Conservation (phyloP, 2,329 filamentous ascomycete species). For the Metarhizium anisopliae region DNA sequence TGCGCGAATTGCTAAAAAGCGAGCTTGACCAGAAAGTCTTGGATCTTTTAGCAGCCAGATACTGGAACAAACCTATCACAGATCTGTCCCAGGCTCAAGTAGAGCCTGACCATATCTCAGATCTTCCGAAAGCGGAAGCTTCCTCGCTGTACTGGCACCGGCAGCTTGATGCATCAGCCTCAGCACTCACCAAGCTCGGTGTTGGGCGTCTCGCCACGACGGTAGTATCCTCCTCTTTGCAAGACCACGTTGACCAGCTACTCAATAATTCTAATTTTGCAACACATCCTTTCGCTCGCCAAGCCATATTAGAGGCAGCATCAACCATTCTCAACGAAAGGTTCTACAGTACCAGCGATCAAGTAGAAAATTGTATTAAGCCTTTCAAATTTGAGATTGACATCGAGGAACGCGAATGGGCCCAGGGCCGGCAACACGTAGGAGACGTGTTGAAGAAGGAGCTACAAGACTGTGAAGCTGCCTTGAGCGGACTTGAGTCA, state of each 20-base stretch:
- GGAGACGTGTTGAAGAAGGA: slow-evolving; percentile 77
- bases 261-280: slow-evolving; percentile 76
- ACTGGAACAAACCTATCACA: slow-evolving; percentile 95
- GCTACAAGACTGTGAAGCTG: slow-evolving; percentile 71
- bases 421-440: slow-evolving; percentile 74
- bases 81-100: slow-evolving; percentile 59
- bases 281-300: slow-evolving; percentile 81
- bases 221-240: slow-evolving; percentile 81
- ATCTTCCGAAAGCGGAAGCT: slow-evolving; percentile 76
- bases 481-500: slow-evolving; percentile 66
- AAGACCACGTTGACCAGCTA: slow-evolving; percentile 71
- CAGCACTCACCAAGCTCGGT: slow-evolving; percentile 84
- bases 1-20: slow-evolving; percentile 79
- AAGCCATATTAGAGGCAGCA: slow-evolving; percentile 87
- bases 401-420: slow-evolving; percentile 84
- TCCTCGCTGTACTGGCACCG: slow-evolving; percentile 87
- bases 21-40: slow-evolving; percentile 93
- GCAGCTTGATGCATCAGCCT: slow-evolving; percentile 86
- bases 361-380: slow-evolving; percentile 98
- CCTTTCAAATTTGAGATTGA: slow-evolving; percentile 98
- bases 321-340: slow-evolving; percentile 85
- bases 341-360: slow-evolving; percentile 94
- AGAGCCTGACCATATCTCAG: slow-evolving; percentile 64
- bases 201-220: slow-evolving; percentile 88
- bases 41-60: slow-evolving; percentile 83